phyloP scores from a whole-genome alignment of 768 basidiomycete species.

The Xanthoconium purpureum region DNA sequence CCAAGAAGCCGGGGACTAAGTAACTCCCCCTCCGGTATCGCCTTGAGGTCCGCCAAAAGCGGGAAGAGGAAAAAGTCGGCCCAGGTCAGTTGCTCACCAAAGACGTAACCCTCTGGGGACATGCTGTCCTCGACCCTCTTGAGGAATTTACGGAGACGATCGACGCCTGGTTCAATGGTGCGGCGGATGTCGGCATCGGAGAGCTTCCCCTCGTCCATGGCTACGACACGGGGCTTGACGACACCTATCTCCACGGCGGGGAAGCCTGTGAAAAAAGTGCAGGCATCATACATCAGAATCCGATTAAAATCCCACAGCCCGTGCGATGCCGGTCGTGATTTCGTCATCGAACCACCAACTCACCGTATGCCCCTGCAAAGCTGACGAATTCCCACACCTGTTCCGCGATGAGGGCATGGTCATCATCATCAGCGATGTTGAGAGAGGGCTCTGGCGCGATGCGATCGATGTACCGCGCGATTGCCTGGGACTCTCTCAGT shows the following conservation, averaged over 20 bases:
- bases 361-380: conserved; percentile 25
- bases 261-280: conserved; percentile 21
- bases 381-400: conserved; percentile 36
- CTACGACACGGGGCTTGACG: conserved; percentile 32
- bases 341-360: not conserved
- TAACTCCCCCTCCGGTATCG: conserved; percentile 26
- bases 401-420: conserved; percentile 21
- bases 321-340: too few relatives aligned
- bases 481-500: conserved; percentile 29
- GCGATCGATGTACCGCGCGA: conserved; percentile 30
- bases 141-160: conserved; percentile 16
- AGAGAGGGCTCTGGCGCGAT: conserved; percentile 29
- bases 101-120: conserved; percentile 28
- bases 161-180: conserved; percentile 18
- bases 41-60: conserved; percentile 29
- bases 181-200: conserved; percentile 23
- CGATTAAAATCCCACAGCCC: not conserved
- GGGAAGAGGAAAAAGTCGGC: conserved; percentile 35
- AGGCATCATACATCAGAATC: not conserved
- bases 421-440: conserved; percentile 19
- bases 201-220: conserved; percentile 20
- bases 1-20: conserved; percentile 19
- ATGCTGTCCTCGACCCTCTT: conserved; percentile 18
- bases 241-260: conserved; percentile 30
- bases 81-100: conserved; percentile 28